Evolutionary conservation across 805 yeast species (phyloP).

Genomic region (Osmozyma mogii): DNA sequence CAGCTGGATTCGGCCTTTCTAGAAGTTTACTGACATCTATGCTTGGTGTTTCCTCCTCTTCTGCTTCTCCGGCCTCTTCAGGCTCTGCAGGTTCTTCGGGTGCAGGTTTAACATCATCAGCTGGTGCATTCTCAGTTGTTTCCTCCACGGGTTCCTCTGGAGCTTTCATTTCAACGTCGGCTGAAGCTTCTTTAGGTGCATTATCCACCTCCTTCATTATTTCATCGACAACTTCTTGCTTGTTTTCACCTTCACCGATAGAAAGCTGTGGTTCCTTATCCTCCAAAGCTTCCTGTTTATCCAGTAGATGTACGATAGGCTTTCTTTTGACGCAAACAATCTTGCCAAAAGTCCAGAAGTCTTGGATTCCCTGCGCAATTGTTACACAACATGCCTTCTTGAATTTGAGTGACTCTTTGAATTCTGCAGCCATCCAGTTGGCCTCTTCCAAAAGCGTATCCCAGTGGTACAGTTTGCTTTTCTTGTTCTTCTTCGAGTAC

Average conservation of each 20-base stretch:
- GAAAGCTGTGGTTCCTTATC: too few species aligned
- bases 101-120: too few species aligned
- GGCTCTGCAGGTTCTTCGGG: conserved; percentile 3
- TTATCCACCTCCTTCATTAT: too few species aligned
- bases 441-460: conserved; percentile 68
- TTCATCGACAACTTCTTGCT: too few species aligned
- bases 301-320: conserved; percentile 25
- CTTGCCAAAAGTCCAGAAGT: conserved; percentile 74
- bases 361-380: conserved; percentile 65
- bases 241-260: too few species aligned
- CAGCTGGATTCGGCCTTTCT: conserved; percentile 20
- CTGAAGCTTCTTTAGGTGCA: too few species aligned
- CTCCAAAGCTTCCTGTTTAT: background rate
- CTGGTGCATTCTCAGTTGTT: too few species aligned
- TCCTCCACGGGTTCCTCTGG: too few species aligned
- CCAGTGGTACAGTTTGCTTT: conserved; percentile 52
- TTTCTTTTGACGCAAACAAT: conserved; percentile 50
- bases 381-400: conserved; percentile 63
- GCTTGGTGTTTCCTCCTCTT: conserved; percentile 1
- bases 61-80: conserved; percentile 1
- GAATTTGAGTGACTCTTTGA: conserved; percentile 59
- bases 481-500: conserved; percentile 13
- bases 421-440: conserved; percentile 77
- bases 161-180: too few species aligned
- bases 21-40: conserved; percentile 33